Percentiles rank a stretch among this genome's conserved stretches.
Evolutionary conservation across 106 monocot species (phyloP).

Genomic region (Apostasia shenzhenica): DNA sequence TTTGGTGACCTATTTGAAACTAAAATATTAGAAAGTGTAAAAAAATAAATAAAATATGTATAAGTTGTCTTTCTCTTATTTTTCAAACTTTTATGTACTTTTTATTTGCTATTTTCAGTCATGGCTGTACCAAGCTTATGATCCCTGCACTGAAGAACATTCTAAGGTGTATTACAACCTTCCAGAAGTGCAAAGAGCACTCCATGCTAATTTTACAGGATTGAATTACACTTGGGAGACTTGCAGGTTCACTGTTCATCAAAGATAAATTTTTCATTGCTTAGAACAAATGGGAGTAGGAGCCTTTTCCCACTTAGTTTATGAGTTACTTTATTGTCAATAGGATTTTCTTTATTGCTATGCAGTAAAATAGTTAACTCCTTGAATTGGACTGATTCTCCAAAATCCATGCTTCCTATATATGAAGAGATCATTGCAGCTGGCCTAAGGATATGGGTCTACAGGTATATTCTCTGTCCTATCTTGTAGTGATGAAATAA

Average conservation of each 20-base stretch:
- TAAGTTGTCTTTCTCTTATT: not conserved
- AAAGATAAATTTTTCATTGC: not conserved
- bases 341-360: not conserved
- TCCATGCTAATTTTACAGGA: conserved; percentile 86
- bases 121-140: conserved; percentile 82
- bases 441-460: conserved; percentile 84
- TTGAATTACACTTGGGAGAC: conserved; percentile 61
- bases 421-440: conserved; percentile 72
- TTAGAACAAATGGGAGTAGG: not conserved
- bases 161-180: conserved; percentile 62
- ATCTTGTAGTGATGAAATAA: not conserved
- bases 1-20: too few species aligned
- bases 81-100: not conserved
- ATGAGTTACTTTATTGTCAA: not conserved
- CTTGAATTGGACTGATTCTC: conserved; percentile 66
- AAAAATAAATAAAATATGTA: too few species aligned
- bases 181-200: conserved; percentile 78
- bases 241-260: conserved; percentile 53
- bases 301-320: not conserved
- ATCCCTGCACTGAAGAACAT: conserved; percentile 75
- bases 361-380: not conserved
- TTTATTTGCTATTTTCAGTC: conserved; percentile 36
- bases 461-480: conserved; percentile 40
- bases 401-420: conserved; percentile 81
- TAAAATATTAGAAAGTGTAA: too few species aligned